Conservation (phyloP, 208 protist genomes). For the Leishmania aethiopica region DNA sequence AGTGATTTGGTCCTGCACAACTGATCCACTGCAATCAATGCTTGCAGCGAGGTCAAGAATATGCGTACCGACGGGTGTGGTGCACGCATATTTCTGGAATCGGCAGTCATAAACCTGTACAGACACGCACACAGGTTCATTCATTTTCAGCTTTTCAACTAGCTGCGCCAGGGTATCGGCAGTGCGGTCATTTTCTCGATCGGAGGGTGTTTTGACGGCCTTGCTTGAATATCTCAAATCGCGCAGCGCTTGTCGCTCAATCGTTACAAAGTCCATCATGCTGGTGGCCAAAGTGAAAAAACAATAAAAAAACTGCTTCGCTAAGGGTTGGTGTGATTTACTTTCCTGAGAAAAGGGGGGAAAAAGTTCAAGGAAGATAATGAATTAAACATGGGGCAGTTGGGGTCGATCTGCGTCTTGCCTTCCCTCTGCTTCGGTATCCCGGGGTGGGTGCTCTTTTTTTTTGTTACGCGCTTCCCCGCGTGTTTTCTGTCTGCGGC, state of each 20-base stretch:
- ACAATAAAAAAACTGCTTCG: neutral
- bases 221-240: neutral
- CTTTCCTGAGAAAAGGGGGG: neutral
- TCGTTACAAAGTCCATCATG: neutral
- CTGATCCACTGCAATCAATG: neutral
- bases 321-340: neutral
- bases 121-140: constrained; percentile 7
- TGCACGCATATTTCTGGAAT: constrained; percentile 7
- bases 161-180: constrained; percentile 5
- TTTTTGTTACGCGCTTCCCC: neutral
- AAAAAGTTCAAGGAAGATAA: neutral
- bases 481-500: neutral
- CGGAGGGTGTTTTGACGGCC: neutral
- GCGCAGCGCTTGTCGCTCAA: constrained; percentile 1
- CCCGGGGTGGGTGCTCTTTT: neutral
- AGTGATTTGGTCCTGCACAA: constrained; percentile 5
- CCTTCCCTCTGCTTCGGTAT: neutral
- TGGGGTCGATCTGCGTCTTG: neutral
- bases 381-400: too few relatives aligned
- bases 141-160: constrained; percentile 11
- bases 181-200: neutral
- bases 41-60: constrained; percentile 16
- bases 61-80: constrained; percentile 11
- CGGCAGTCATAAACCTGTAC: neutral
- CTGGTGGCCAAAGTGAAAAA: neutral